Base-by-base conservation (phyloP, 2,329 filamentous ascomycete genomes). In the Aspergillus pseudotamarii region DNA sequence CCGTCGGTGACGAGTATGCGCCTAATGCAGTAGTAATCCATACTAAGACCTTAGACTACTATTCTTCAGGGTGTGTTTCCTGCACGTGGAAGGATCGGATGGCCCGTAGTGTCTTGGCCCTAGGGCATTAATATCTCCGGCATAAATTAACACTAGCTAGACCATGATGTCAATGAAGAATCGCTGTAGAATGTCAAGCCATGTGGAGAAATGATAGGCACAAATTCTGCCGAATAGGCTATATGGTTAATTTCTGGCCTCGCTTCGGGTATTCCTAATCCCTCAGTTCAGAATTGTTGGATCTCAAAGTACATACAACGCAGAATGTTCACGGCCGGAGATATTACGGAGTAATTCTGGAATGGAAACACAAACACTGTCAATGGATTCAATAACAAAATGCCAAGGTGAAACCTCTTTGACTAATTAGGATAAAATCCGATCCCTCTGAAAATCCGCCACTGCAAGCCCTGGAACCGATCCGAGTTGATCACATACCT, bases 61-160 rank as follows among this genome's bases (percentile, higher is more conserved):
- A 9, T 36, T 4, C n/a, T 12, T 54, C 30, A 23, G 3, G 30
- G 32, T 19, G n/a, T 21, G 30, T 38, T 21, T n/a, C 14, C 51
- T 26, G 51, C 51, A 55, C 51, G 51, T 55, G 51, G 32, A 55
- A 55, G 51, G 51, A 36, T 55, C 21, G 51, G 30, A 36, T 55
- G 51, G 34, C 6, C 34, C 26, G 36, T 55, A 55, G 32, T 32
- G 32, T 55, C 51, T 55, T 55, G 51, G 51, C 51, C 36, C 8
- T 19, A 26, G 34, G 26, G 12, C 21, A 2, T 32, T 55, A 54
- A n/a, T 54, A 34, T 36, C 43, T 36, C 23, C 21, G n/a, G n/a
- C 36, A 55, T 55, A 38, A 8, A 38, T 38, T 38, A 53, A 53
- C 4, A 10, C 19, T n/a, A 41, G 1, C 8, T 10, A 9, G 16